phyloP scores from a whole-genome alignment of 768 basidiomycete species.

The Rubroboletus pulcherrimus region DNA sequence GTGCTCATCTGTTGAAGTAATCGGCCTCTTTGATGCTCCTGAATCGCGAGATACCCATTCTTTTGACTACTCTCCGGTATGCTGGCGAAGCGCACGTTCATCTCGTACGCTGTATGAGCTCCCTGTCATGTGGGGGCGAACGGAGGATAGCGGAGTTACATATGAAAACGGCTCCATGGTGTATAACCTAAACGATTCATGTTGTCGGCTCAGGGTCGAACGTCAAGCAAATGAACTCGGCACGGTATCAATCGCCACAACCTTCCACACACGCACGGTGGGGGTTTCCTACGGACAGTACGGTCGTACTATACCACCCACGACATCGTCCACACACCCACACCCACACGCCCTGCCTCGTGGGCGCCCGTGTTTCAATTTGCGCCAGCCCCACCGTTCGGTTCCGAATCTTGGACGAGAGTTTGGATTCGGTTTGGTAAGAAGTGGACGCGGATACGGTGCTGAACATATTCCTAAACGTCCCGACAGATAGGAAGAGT shows the following conservation, averaged over 20 bases:
- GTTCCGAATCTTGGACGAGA: not conserved
- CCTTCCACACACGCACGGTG: not conserved
- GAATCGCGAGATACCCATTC: not conserved
- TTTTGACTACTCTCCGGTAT: not conserved
- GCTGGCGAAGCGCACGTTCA: not conserved
- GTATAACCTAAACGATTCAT: not conserved
- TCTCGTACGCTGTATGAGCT: not conserved
- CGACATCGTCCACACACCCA: not conserved
- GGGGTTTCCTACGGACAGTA: not conserved
- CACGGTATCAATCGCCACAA: not conserved
- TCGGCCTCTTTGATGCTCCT: not conserved
- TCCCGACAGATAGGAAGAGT: too few species aligned
- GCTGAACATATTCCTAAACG: too few species aligned
- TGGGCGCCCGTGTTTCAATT: not conserved
- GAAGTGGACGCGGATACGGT: not conserved
- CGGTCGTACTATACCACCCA: not conserved
- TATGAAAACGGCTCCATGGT: not conserved
- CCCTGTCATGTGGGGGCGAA: not conserved
- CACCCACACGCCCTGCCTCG: not conserved
- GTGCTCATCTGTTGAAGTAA: constrained; percentile 1
- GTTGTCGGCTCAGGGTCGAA: not conserved
- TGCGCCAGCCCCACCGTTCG: not conserved
- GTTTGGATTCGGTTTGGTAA: not conserved
- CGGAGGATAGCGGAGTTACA: not conserved
- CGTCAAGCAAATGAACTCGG: not conserved